Evolutionary conservation across 176 grass and related monocot species (phyloP), one percentile per base, ranked within the genome.

Genomic region (Eragrostis nindensis): DNA sequence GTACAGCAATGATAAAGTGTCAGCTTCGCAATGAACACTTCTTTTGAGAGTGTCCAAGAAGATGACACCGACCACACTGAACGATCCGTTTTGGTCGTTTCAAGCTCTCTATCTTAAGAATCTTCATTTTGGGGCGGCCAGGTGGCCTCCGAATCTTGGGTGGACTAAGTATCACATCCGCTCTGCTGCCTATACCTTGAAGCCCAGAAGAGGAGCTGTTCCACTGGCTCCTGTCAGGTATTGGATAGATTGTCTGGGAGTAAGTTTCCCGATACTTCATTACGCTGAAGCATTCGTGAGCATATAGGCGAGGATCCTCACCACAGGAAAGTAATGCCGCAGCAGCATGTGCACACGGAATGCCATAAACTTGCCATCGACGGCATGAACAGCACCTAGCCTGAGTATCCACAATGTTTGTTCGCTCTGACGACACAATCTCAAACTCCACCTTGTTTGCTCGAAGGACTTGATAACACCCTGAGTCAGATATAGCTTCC

Each of bases 381-480:
- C 86, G 88, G 52, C 96, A 98, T 3, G 96, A 93, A 66, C 96
- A 98, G 79, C 76, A 82, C 74, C 92, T 89, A 14, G 74, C 70
- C 70, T 98, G 88, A 62, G 94, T 95, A 85, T 95, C 92, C 59
- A 98, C 96, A 76, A 98, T 98, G 72, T 98, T 98, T 70, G 96
- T 98, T 82, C 92, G 74, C 84, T 98, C 96, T 11, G 90, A 88
- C 44, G 96, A 98, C 62, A 98, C 96, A 2, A 98, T 95, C 78
- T 98, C 96, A 87, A 98, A 98, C 82, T 98, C 96, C 56, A 98
- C 96, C 83, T 95, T 98, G 81, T 98, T 98, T 75, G 96, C 96
- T 85, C 92, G 82, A 39, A 98, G 91, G 70, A 98, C 96, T 89
- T 98, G 92, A 83, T 98, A 98, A 75, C 96, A 98, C 62, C 42